Conservation (phyloP, 371 early-diverging fungal genomes). For the Chytridium lagenaria region DNA sequence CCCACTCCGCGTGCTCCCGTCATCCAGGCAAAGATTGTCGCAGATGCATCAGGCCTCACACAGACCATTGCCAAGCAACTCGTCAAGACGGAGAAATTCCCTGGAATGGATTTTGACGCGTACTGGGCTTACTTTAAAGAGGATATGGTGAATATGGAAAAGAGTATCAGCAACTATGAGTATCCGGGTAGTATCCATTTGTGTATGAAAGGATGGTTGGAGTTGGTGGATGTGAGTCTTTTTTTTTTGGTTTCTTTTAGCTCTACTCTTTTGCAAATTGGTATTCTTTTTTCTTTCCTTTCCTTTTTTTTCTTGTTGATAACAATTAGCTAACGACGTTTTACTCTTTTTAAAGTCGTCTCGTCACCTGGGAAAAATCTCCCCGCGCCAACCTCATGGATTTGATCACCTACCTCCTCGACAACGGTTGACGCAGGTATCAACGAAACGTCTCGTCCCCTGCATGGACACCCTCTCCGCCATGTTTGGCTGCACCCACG, state of each 20-base stretch:
- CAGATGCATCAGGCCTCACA: constrained; percentile 25
- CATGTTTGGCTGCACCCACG: constrained; percentile 20
- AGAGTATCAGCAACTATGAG: constrained; percentile 10
- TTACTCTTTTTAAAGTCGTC: constrained; percentile 17
- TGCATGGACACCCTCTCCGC: constrained; percentile 8
- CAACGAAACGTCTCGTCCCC: background rate
- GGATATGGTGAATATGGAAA: constrained; percentile 14
- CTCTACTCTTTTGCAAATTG: no score
- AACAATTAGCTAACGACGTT: background rate
- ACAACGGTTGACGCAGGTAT: constrained; percentile 17
- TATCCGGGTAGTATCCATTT: constrained; percentile 17
- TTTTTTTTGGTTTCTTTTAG: no score
- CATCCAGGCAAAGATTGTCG: constrained; percentile 14
- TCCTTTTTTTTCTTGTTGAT: no score
- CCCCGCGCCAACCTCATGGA: constrained; percentile 34
- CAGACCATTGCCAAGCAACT: background rate
- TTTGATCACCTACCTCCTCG: constrained; percentile 28
- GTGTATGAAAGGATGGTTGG: constrained; percentile 31
- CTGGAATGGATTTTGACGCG: constrained; percentile 25
- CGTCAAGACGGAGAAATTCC: constrained; percentile 9
- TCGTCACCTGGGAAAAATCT: constrained; percentile 28
- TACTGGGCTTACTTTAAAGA: constrained; percentile 36
- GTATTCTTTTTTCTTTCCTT: no score
- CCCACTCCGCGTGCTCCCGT: no score
- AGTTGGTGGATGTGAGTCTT: constrained; percentile 32